Evolutionary conservation across 148 eudicot genomes (phyloP).

Genomic region (Cornus florida): DNA sequence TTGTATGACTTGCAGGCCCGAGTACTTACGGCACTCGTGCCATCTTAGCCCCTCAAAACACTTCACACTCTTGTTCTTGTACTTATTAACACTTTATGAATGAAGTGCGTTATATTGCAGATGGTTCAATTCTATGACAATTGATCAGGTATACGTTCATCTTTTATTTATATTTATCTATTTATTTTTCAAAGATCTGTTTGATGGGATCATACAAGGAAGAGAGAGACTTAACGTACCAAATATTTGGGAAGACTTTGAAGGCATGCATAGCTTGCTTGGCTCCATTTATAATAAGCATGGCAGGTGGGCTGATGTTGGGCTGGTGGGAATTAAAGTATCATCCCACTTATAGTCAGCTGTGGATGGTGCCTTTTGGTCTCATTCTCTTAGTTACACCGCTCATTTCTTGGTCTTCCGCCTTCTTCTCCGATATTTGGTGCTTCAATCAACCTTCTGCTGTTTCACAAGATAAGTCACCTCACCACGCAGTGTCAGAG

Average conservation of each 20-base stretch:
- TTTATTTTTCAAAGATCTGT: too few relatives aligned
- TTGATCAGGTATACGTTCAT: too few relatives aligned
- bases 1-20: too few relatives aligned
- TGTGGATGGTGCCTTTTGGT: conserved; percentile 78
- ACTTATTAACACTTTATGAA: too few relatives aligned
- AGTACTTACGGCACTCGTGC: not conserved
- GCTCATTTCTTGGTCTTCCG: conserved; percentile 34
- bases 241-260: not conserved
- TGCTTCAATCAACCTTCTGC: not conserved
- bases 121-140: too few relatives aligned
- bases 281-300: conserved; percentile 34
- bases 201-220: conserved; percentile 1
- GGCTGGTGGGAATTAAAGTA: conserved; percentile 46
- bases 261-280: conserved; percentile 23
- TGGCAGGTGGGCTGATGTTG: conserved; percentile 52
- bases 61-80: too few relatives aligned
- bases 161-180: too few relatives aligned
- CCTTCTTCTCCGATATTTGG: conserved; percentile 30
- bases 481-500: not conserved
- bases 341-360: conserved; percentile 45
- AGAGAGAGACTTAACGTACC: not conserved
- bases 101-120: too few relatives aligned
- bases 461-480: not conserved
- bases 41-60: too few relatives aligned
- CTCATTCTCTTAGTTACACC: conserved; percentile 52